Evolutionary conservation across 192 early-diverging fungal species (phyloP).

Genomic region (Linnemannia zychae): DNA sequence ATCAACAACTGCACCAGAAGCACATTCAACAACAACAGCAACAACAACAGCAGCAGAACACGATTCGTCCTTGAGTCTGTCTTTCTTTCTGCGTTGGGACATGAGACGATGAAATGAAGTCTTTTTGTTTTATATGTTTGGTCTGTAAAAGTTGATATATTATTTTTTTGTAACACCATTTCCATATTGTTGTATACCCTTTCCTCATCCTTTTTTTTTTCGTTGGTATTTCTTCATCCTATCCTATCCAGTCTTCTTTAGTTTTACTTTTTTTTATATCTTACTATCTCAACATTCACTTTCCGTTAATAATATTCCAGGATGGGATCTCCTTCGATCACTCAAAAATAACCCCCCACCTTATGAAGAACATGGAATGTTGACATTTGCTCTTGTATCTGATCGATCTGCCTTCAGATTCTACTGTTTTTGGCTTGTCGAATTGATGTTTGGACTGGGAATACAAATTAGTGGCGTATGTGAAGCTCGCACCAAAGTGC

Average conservation of each 20-base stretch:
- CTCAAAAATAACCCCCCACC: not conserved
- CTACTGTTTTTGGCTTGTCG: too few species aligned
- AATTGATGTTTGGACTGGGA: too few species aligned
- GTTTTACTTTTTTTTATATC: not conserved
- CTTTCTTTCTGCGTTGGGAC: not conserved
- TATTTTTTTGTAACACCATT: not conserved
- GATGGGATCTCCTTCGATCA: not conserved
- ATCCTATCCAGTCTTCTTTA: not conserved
- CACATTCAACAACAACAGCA: conserved; percentile 4
- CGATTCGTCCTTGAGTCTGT: conserved; percentile 24
- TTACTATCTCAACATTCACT: not conserved
- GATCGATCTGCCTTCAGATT: too few species aligned
- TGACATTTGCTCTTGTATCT: too few species aligned
- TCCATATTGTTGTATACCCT: conserved; percentile 17
- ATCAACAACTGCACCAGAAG: conserved; percentile 14
- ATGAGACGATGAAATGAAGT: conserved; percentile 17
- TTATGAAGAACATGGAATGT: too few species aligned
- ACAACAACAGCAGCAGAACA: not conserved
- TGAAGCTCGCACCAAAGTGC: too few species aligned
- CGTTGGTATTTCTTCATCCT: not conserved
- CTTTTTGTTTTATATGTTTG: conserved; percentile 3
- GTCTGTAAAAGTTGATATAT: not conserved
- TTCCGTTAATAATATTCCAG: not conserved
- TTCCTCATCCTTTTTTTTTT: not conserved
- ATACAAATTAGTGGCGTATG: too few species aligned